Conservation (phyloP, 1,284 basidiomycete genomes). For the Pascua guehoae region DNA sequence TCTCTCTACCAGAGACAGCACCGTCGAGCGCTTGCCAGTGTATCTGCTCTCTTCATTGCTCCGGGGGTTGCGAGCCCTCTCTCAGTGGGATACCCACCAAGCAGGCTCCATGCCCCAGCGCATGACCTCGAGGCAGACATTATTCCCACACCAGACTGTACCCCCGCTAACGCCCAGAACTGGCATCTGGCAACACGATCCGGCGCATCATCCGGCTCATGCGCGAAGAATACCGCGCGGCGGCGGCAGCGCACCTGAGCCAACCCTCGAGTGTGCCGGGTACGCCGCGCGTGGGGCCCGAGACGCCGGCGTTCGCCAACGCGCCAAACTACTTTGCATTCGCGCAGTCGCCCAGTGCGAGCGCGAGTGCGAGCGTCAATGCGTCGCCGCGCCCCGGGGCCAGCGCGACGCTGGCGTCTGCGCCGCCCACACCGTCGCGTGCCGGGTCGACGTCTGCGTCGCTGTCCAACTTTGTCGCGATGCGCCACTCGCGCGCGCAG, state of each 20-base stretch:
- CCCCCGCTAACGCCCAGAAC: constrained; percentile 54
- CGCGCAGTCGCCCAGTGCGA: constrained; percentile 1
- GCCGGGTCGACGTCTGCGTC: constrained; percentile 36
- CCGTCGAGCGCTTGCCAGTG: no score
- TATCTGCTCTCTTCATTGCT: no score
- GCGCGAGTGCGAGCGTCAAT: neutral
- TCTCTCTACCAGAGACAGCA: no score
- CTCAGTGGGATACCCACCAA: neutral
- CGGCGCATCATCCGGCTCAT: constrained; percentile 87
- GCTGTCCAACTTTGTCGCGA: constrained; percentile 48
- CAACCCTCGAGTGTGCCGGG: constrained; percentile 38
- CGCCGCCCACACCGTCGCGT: constrained; percentile 17
- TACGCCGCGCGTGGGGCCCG: constrained; percentile 38
- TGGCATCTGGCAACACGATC: constrained; percentile 90
- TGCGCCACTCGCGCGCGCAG: constrained; percentile 47
- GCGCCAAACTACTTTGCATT: constrained; percentile 37
- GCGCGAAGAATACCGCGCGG: constrained; percentile 77
- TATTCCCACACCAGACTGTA: constrained; percentile 37
- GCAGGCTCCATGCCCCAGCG: no score
- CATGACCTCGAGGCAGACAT: neutral
- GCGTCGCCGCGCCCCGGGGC: neutral
- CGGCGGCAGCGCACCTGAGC: constrained; percentile 38
- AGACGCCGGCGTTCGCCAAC: constrained; percentile 40
- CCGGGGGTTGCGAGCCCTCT: no score
- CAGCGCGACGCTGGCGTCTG: neutral